Evolutionary conservation across 2,329 filamentous ascomycete genomes (phyloP).

Genomic region (Dothiorella sarmentorum): DNA sequence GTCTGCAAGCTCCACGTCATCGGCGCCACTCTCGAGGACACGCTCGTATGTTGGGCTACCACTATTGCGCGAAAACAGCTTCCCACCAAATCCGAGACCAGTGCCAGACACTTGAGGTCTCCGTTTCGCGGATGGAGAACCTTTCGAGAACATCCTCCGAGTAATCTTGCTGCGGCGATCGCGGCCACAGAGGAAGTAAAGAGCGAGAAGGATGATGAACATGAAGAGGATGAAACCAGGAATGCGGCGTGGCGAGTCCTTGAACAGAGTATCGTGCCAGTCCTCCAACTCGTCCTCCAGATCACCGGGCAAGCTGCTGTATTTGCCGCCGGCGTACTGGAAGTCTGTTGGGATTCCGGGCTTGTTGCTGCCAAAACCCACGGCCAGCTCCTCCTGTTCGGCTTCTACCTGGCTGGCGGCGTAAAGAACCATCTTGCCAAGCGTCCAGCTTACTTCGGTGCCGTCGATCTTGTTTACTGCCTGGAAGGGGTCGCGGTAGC

Average conservation of each 20-base stretch:
- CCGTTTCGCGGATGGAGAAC: constrained; percentile 32
- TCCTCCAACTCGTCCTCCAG: constrained; percentile 48
- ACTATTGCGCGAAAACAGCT: constrained; percentile 48
- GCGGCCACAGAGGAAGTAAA: constrained; percentile 74
- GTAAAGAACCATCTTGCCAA: constrained; percentile 95
- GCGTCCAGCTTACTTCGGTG: constrained; percentile 92
- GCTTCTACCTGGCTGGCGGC: constrained; percentile 73
- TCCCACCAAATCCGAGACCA: constrained; percentile 23
- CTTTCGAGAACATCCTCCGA: constrained; percentile 46
- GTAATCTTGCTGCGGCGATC: constrained; percentile 63
- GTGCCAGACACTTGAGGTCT: background rate
- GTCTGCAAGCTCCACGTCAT: constrained; percentile 75
- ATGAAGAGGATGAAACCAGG: constrained; percentile 76
- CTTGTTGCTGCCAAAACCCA: constrained; percentile 90
- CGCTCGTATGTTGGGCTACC: constrained; percentile 67
- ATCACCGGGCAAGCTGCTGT: constrained; percentile 41
- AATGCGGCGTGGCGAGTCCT: constrained; percentile 61
- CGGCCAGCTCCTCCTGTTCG: constrained; percentile 59
- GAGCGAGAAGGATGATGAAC: constrained; percentile 64
- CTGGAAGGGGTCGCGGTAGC: constrained; percentile 81
- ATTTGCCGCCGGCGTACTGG: constrained; percentile 67
- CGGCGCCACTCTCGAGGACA: constrained; percentile 68
- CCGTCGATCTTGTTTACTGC: constrained; percentile 89
- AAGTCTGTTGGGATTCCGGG: constrained; percentile 69
- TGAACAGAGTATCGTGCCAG: constrained; percentile 61